Evolutionary conservation across 495 filamentous ascomycete genomes (phyloP).

Genomic region (Aspergillus bridgeri): DNA sequence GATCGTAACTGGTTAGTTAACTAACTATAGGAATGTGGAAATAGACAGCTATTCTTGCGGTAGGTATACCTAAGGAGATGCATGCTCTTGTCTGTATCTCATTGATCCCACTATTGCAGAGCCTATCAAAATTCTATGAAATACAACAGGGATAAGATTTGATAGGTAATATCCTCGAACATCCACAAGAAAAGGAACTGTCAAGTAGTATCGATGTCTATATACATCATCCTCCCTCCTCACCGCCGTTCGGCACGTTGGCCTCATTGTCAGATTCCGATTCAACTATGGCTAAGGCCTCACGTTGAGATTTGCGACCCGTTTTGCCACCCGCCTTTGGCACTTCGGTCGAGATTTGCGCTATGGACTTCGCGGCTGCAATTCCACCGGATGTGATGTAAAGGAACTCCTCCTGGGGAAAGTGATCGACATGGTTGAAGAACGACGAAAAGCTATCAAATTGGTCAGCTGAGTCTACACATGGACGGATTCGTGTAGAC

Average conservation of each 20-base stretch:
- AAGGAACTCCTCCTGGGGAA: slow-evolving; percentile 66
- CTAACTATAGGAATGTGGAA: too few relatives aligned
- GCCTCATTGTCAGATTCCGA: slow-evolving; percentile 29
- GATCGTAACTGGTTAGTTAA: too few relatives aligned
- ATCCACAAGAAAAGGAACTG: too few relatives aligned
- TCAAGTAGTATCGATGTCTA: not conserved
- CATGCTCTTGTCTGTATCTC: too few relatives aligned
- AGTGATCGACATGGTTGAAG: slow-evolving; percentile 83
- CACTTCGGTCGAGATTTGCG: slow-evolving; percentile 2
- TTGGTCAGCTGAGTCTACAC: slow-evolving; percentile 5
- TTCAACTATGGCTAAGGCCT: slow-evolving; percentile 34
- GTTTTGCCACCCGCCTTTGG: not conserved
- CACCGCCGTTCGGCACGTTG: slow-evolving; percentile 13
- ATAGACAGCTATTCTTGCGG: too few relatives aligned
- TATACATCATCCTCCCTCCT: slow-evolving; percentile 15
- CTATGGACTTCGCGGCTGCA: slow-evolving; percentile 41
- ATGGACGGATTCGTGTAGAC: not conserved
- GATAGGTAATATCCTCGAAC: not conserved
- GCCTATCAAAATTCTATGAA: too few relatives aligned
- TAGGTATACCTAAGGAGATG: too few relatives aligned
- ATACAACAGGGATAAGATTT: not conserved
- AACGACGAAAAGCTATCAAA: slow-evolving; percentile 65
- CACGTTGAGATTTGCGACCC: slow-evolving; percentile 22
- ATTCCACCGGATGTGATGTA: slow-evolving; percentile 69
- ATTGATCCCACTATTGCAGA: too few relatives aligned